These are phyloP conservation scores for Potentilla sterilis DNA, from an alignment of 306 rosid genomes.

Conservation along the genomic window DNA sequence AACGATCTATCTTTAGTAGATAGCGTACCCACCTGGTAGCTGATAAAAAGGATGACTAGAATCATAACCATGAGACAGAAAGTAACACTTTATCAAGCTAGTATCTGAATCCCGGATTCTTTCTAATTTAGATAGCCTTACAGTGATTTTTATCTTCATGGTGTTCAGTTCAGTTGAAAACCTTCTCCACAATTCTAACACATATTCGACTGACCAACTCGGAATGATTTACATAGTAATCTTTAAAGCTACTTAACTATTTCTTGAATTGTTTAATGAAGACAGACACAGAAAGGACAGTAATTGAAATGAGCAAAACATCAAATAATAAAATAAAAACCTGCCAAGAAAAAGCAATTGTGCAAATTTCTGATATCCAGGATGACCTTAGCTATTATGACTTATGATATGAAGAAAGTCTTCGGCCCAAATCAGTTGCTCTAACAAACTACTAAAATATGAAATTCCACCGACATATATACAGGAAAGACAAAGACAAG, in stretches of 20 bases:
- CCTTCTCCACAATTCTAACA: background rate
- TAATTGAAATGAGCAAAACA: background rate
- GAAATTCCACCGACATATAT: background rate
- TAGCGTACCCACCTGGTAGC: conserved; percentile 66
- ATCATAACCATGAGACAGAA: conserved; percentile 4
- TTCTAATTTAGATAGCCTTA: background rate
- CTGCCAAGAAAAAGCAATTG: background rate
- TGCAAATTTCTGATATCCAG: background rate
- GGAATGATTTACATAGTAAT: background rate
- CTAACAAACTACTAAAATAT: background rate
- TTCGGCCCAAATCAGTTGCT: background rate
- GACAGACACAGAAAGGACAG: background rate
- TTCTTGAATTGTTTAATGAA: background rate
- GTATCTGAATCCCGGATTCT: too few species aligned
- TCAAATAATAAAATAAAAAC: background rate
- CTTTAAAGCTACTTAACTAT: background rate
- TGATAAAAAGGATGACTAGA: conserved; percentile 35
- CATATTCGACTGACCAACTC: background rate
- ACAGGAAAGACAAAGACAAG: background rate
- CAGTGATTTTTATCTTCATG: background rate
- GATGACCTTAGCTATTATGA: background rate
- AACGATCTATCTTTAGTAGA: conserved; percentile 62
- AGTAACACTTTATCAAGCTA: background rate
- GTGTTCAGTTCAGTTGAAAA: background rate
- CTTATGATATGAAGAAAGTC: background rate